Percentiles rank a stretch among this genome's conserved stretches.
Evolutionary conservation across 371 early-diverging fungal species (phyloP).

Genomic region (Choanephora cucurbitarum): DNA sequence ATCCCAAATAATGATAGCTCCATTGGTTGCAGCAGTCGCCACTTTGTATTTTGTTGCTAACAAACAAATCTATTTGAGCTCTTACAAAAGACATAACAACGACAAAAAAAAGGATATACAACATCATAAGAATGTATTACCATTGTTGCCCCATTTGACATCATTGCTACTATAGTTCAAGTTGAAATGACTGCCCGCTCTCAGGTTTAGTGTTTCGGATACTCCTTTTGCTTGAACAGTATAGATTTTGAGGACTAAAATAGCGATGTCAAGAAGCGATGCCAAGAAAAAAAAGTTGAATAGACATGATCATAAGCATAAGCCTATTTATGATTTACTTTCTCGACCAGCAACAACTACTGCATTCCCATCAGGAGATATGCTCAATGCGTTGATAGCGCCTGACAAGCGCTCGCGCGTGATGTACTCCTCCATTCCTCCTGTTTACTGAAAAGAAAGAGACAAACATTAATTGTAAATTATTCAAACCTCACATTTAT

Average conservation of each 20-base stretch:
- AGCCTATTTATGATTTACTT: conserved; percentile 40
- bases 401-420: conserved; percentile 46
- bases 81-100: background rate
- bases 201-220: conserved; percentile 67
- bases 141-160: conserved; percentile 81
- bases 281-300: background rate
- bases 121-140: conserved; percentile 31
- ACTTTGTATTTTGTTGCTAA: conserved; percentile 58
- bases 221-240: conserved; percentile 57
- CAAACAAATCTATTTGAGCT: background rate
- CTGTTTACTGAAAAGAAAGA: background rate
- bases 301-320: background rate
- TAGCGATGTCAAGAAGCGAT: background rate
- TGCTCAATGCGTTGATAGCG: conserved; percentile 62
- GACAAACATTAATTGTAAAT: too few species aligned
- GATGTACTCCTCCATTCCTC: background rate
- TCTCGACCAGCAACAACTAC: conserved; percentile 79
- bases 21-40: conserved; percentile 79
- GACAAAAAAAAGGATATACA: too few species aligned
- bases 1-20: conserved; percentile 78
- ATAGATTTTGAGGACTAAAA: conserved; percentile 73
- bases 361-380: conserved; percentile 64
- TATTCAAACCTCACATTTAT: too few species aligned
- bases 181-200: conserved; percentile 66
- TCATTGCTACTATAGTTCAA: conserved; percentile 73